Conservation (phyloP, 1,284 basidiomycete species). For the Leccinum solheimii region DNA sequence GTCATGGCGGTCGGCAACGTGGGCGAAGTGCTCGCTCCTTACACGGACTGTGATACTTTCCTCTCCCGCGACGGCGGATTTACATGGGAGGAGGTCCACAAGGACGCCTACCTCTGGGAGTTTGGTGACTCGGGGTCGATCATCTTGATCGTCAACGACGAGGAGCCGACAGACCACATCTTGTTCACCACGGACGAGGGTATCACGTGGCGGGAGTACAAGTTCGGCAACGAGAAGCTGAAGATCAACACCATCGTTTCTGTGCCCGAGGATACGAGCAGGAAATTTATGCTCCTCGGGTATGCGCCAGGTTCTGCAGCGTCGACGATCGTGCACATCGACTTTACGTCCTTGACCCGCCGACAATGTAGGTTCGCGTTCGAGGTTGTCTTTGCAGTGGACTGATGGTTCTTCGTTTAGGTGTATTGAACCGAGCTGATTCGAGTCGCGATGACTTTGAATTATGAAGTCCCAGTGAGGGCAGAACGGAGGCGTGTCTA, state of each 20-base stretch:
- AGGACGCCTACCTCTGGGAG: slow-evolving; percentile 97
- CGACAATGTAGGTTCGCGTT: slow-evolving; percentile 62
- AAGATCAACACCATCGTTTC: slow-evolving; percentile 82
- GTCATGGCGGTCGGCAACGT: slow-evolving; percentile 99
- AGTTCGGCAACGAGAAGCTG: slow-evolving; percentile 75
- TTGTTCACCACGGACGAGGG: slow-evolving; percentile 92
- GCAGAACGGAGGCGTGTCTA: slow-evolving; percentile 72
- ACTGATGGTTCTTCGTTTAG: slow-evolving; percentile 40
- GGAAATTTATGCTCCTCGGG: slow-evolving; percentile 89
- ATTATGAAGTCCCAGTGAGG: slow-evolving; percentile 90
- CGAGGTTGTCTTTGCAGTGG: background rate
- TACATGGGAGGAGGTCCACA: slow-evolving; percentile 98
- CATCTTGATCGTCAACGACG: slow-evolving; percentile 92
- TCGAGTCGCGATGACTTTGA: slow-evolving; percentile 90
- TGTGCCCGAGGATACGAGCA: slow-evolving; percentile 87
- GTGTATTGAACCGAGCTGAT: slow-evolving; percentile 66
- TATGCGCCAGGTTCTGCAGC: slow-evolving; percentile 49
- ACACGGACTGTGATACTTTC: slow-evolving; percentile 93
- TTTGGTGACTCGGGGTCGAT: slow-evolving; percentile 97
- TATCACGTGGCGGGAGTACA: slow-evolving; percentile 83
- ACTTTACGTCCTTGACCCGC: slow-evolving; percentile 80
- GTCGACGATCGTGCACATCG: slow-evolving; percentile 81
- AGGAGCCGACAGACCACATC: slow-evolving; percentile 87
- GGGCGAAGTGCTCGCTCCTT: slow-evolving; percentile 78
- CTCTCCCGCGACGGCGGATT: slow-evolving; percentile 95